These are phyloP conservation scores for Penium margaritaceum DNA, from an alignment of 139 green algal species.

Conservation along the genomic window DNA sequence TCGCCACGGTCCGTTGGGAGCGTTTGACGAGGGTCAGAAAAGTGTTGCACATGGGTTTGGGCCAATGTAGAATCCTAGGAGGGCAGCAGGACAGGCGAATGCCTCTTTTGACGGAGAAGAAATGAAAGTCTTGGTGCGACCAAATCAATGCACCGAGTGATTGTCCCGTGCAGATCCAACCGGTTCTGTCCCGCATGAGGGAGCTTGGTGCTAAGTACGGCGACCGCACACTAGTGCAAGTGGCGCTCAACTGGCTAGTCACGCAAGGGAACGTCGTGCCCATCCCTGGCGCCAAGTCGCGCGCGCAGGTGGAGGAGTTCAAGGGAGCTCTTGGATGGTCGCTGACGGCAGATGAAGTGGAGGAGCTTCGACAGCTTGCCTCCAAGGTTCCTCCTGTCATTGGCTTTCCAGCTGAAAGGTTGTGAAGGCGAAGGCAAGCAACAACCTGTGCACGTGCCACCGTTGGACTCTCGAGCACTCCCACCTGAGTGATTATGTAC, in stretches of 20 bases:
- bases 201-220: slow-evolving; percentile 35
- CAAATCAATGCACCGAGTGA: no score
- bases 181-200: slow-evolving; percentile 23
- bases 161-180: slow-evolving; percentile 15
- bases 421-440: slow-evolving; percentile 12
- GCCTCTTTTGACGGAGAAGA: no score
- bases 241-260: slow-evolving; percentile 83
- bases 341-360: slow-evolving; percentile 16
- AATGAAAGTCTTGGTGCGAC: no score
- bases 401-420: slow-evolving; percentile 37
- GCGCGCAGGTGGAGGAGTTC: slow-evolving; percentile 52
- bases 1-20: no score
- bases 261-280: slow-evolving; percentile 74
- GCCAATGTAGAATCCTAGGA: no score
- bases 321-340: slow-evolving; percentile 37
- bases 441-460: no score
- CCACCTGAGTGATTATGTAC: no score
- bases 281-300: slow-evolving; percentile 78
- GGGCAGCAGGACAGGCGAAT: no score
- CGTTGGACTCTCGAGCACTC: no score
- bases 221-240: slow-evolving; percentile 46
- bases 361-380: slow-evolving; percentile 22
- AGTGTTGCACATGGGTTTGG: no score
- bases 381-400: slow-evolving; percentile 5
- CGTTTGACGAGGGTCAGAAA: no score